Evolutionary conservation across 1,284 basidiomycete species (phyloP).

Genomic region (Tausonia pullulans): DNA sequence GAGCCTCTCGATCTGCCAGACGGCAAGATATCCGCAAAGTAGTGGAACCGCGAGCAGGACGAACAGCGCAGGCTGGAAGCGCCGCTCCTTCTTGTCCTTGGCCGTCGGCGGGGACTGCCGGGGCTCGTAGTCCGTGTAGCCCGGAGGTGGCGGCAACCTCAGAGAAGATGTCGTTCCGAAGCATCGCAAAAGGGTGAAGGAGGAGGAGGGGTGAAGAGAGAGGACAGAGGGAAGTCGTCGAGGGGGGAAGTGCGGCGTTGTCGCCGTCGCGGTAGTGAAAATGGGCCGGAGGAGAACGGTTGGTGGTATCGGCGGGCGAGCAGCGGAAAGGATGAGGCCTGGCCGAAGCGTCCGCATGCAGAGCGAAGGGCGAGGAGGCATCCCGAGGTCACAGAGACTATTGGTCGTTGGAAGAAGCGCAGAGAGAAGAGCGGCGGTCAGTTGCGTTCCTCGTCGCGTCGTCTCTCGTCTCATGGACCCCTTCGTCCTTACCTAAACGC

Average conservation of each 20-base stretch:
- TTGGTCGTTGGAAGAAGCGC: not conserved
- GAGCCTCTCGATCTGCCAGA: constrained; percentile 82
- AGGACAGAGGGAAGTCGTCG: not conserved
- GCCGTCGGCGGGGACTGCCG: constrained; percentile 5
- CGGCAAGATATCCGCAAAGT: constrained; percentile 81
- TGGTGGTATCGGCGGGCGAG: too few species aligned
- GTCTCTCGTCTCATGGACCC: too few species aligned
- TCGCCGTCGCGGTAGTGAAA: not conserved
- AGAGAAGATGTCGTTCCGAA: not conserved
- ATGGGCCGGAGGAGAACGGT: too few species aligned
- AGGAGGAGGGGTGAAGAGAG: not conserved
- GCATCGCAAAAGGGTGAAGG: not conserved
- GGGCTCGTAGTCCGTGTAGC: not conserved
- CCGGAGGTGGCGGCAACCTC: not conserved
- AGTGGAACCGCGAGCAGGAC: constrained; percentile 78
- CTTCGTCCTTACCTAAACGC: too few species aligned
- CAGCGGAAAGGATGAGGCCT: not conserved
- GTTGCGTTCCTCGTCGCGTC: too few species aligned
- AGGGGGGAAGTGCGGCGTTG: not conserved
- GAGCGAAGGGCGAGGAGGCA: too few species aligned
- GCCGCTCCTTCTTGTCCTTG: not conserved
- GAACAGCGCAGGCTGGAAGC: constrained; percentile 27
- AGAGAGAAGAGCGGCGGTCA: too few species aligned
- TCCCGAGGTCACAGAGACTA: too few species aligned
- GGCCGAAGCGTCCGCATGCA: not conserved